These are phyloP conservation scores for Kwoniella mangroviensis DNA, from an alignment of 768 basidiomycete species.

Conservation along the genomic window DNA sequence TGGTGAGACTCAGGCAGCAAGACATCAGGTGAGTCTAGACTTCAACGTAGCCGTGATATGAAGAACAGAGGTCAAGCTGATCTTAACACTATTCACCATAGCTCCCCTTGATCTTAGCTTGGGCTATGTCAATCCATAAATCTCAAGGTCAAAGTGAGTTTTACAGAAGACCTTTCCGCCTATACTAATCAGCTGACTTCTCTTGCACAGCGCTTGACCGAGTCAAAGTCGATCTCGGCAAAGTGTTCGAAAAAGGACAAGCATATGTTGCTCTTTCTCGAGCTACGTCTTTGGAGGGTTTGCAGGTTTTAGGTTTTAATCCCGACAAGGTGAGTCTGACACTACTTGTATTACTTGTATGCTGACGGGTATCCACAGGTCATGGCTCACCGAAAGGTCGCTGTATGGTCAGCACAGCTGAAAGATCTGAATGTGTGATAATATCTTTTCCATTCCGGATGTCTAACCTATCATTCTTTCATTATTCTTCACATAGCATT, in stretches of 20 bases:
- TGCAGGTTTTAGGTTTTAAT: constrained; percentile 54
- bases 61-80: too few species aligned
- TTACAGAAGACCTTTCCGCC: neutral
- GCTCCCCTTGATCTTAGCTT: constrained; percentile 86
- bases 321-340: constrained; percentile 46
- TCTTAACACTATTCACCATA: constrained; percentile 48
- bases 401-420: constrained; percentile 41
- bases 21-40: constrained; percentile 70
- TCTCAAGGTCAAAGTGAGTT: constrained; percentile 83
- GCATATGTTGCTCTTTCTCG: constrained; percentile 57
- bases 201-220: constrained; percentile 68
- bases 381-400: constrained; percentile 52
- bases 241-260: constrained; percentile 74
- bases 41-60: neutral
- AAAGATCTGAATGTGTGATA: constrained; percentile 38
- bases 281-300: constrained; percentile 56
- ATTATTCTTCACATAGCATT: neutral
- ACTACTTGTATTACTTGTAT: neutral
- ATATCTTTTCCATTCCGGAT: neutral
- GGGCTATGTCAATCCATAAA: constrained; percentile 99
- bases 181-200: constrained; percentile 4
- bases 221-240: constrained; percentile 90
- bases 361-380: constrained; percentile 28
- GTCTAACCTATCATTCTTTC: neutral
- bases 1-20: constrained; percentile 78